Base-by-base conservation (phyloP, 2,329 filamentous ascomycete genomes). In the Ceratocystis alfenasii region DNA sequence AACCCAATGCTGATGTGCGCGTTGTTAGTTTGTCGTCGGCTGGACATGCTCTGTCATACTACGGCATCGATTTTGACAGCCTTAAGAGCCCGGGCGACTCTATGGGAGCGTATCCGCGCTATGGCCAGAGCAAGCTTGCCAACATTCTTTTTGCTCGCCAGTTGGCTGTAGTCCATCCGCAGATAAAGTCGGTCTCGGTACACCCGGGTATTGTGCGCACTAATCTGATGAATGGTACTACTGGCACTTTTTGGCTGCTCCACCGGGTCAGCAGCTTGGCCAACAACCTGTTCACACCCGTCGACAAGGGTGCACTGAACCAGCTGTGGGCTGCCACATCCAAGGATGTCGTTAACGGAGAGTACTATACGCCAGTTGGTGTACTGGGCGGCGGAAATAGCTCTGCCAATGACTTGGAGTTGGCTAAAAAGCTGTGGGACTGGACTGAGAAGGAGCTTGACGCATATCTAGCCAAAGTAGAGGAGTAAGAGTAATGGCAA, bases 241-340 rank as follows among this genome's bases (percentile, higher is more conserved):
- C 66, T 8, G 66, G 66, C 15, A 61, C 63, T 17, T 60, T 60
- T 28, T 65, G 66, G 17, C 36, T 67, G 5, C 36, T 68, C 5
- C 68, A 66, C n/a, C 17, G 64, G 20, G 7, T 72, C 4, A 50
- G 57, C 3, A 68, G 64, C 17, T 7, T 72, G 5, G 68, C 59
- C 10, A 69, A 62, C 33, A 67, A 66, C 20, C 62, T 71, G 15
- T 66, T 73, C 8, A 67, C 69, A 0, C 65, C 72, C 10, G 70
- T 72, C 7, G 71, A 74, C 25, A 67, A 73, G 33, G 78, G 78
- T 0, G 74, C 71, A 2, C 72, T 70, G 68, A 78, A 76, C 65
- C 77, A 79, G 70, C 71, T 80, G 2, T 79, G 78, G 78, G 77
- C 75, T 12, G 72, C 74, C 1, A 74, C 74, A n/a, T 69, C 72